Conservation (phyloP, 768 basidiomycete genomes). For the Pleurotus djamor region DNA sequence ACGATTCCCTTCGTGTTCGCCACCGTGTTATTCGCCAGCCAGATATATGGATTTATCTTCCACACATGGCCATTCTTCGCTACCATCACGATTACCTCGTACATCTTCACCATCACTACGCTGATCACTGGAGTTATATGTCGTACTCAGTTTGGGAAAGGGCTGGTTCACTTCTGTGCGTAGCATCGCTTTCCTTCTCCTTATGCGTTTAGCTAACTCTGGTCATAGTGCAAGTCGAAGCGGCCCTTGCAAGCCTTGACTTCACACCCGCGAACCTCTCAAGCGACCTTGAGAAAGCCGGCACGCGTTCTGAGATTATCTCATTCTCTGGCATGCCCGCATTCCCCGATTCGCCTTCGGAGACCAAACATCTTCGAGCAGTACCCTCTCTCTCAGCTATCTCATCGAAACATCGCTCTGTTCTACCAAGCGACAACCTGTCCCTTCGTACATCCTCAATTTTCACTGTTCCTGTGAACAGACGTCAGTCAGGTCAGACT, state of each 20-base stretch:
- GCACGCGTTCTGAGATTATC: background rate
- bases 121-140: slow-evolving; percentile 45
- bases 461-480: background rate
- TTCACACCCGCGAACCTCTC: slow-evolving; percentile 42
- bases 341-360: background rate
- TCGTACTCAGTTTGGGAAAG: slow-evolving; percentile 52
- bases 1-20: background rate
- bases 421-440: background rate
- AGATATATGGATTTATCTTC: slow-evolving; percentile 39
- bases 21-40: slow-evolving; percentile 17
- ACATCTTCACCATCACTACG: slow-evolving; percentile 36
- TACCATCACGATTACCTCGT: slow-evolving; percentile 40
- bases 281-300: slow-evolving; percentile 19
- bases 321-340: background rate
- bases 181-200: background rate
- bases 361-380: background rate
- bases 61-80: slow-evolving; percentile 46
- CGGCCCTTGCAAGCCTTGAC: slow-evolving; percentile 37
- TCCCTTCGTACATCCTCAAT: background rate
- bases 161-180: slow-evolving; percentile 52
- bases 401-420: background rate
- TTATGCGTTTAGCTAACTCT: too few relatives aligned
- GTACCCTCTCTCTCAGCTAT: slow-evolving; percentile 1
- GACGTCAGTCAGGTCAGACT: background rate
- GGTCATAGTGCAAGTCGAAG: slow-evolving; percentile 32